A percentile compares a stretch with the other conserved stretches of the same genome.
Conservation (phyloP, 2,329 filamentous ascomycete genomes). For the Fusarium irregulare region DNA sequence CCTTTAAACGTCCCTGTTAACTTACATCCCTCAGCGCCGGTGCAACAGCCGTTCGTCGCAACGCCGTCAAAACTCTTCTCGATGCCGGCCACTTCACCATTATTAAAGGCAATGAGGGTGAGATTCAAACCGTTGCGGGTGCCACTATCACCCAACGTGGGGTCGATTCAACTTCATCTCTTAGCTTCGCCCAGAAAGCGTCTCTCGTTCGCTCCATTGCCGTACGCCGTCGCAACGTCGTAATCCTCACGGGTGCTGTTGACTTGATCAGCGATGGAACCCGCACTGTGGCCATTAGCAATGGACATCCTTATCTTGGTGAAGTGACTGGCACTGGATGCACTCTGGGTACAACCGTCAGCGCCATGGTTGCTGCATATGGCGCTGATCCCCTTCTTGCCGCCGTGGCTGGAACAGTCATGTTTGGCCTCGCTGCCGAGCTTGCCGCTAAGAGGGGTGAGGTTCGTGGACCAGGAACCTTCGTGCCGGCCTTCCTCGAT, state of each 20-base stretch:
- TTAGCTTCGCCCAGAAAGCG: conserved; percentile 64
- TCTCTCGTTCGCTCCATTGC: conserved; percentile 75
- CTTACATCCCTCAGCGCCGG: conserved; percentile 67
- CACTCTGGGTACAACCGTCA: conserved; percentile 83
- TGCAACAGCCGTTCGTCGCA: conserved; percentile 78
- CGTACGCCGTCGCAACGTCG: conserved; percentile 69
- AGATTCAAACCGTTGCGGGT: conserved; percentile 80
- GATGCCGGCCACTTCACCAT: conserved; percentile 81
- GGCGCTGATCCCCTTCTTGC: conserved; percentile 75
- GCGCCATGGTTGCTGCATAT: conserved; percentile 76
- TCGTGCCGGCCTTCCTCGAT: conserved; percentile 87
- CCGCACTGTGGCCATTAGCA: conserved; percentile 74
- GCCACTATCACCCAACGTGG: conserved; percentile 73
- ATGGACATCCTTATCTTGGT: conserved; percentile 79
- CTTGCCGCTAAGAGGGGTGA: conserved; percentile 70
- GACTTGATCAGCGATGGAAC: conserved; percentile 83
- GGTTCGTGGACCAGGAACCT: conserved; percentile 84
- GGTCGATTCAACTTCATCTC: conserved; percentile 79
- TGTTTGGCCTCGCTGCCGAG: conserved; percentile 82
- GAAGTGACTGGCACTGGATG: conserved; percentile 85
- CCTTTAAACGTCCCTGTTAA: background rate
- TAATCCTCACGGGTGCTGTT: conserved; percentile 83
- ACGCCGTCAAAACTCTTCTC: conserved; percentile 78
- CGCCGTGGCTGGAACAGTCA: conserved; percentile 76
- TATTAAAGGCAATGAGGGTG: conserved; percentile 94